These are phyloP conservation scores for Pseudogymnoascus sp. DNA, from an alignment of 2,329 filamentous ascomycete genomes.

Conservation along the genomic window DNA sequence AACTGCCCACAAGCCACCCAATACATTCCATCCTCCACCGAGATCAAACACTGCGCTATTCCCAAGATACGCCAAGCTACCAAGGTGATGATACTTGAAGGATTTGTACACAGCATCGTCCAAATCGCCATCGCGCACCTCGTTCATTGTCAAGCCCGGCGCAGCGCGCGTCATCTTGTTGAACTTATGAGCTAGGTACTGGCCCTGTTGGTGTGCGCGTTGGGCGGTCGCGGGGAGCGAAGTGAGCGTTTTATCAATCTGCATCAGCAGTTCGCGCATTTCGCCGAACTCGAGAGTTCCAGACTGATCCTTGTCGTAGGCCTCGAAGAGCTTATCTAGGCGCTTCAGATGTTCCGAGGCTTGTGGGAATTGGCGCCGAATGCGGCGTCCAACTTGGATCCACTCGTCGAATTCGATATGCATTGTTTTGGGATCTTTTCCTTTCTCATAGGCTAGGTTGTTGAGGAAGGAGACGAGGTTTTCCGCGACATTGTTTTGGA, in stretches of 20 bases:
- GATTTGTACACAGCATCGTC: conserved; percentile 90
- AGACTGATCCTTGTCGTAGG: conserved; percentile 88
- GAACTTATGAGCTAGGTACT: conserved; percentile 88
- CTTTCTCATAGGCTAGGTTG: conserved; percentile 83
- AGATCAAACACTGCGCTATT: conserved; percentile 95
- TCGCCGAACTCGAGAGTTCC: conserved; percentile 94
- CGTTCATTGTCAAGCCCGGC: conserved; percentile 69
- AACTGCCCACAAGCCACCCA: conserved; percentile 82
- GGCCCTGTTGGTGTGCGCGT: conserved; percentile 89
- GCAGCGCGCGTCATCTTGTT: conserved; percentile 78
- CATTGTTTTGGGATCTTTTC: conserved; percentile 81
- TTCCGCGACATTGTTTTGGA: conserved; percentile 94
- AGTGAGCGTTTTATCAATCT: conserved; percentile 93
- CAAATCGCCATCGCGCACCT: conserved; percentile 79
- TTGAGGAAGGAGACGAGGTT: conserved; percentile 87
- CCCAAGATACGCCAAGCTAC: conserved; percentile 87
- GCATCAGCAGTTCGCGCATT: conserved; percentile 75
- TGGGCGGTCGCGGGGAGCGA: conserved; percentile 92
- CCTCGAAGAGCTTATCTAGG: conserved; percentile 80
- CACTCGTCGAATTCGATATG: conserved; percentile 83
- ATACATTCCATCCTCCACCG: conserved; percentile 65
- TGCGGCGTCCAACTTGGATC: conserved; percentile 73
- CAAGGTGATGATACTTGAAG: conserved; percentile 89
- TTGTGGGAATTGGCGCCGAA: conserved; percentile 87
- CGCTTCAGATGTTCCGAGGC: conserved; percentile 78